Evolutionary conservation across 352 stramenopile genomes (phyloP), one percentile per base, ranked within the genome.

Genomic region (Phytopythium oedochilum): DNA sequence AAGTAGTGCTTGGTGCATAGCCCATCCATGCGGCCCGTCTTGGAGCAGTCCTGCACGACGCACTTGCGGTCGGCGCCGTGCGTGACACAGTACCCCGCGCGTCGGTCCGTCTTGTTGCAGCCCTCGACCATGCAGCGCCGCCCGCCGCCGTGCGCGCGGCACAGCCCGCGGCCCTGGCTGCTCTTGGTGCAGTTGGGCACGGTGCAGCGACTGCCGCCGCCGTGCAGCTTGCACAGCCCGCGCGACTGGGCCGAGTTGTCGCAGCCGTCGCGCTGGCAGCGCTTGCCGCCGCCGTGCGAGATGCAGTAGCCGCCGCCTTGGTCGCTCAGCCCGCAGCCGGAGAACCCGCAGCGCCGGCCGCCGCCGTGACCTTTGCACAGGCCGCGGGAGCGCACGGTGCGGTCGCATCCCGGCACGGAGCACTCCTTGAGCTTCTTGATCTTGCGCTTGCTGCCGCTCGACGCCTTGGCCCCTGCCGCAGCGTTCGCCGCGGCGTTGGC

Each of bases 1-100:
- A 89, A 92, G 66, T 89, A 92, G 68, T 92, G 82, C 64, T 92
- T 92, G 10, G 82, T 89, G 47, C 82, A 92, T 73, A 92, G 82
- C 50, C 70, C 76, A 60, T 92, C 79, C 55, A 92, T 92, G 49
- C 83, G 81, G 23, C 82, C 83, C 9, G 82, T 92, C 68, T 91
- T 91, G 22, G 76, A 87, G 61, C 85, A 95, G 64, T 91, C 84
- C 7, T 70, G 63, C 26, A 93, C 72, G 55, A 83, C 64, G 58
- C 85, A 94, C 56, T 90, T 91, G 56, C 87, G 86, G 63, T 91
- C 83, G 32, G 83, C 85, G 40, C 85, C 85, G 60, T 94, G 85
- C 1, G 83, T 89, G 28, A 91, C 79, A 35, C 82, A 92, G 64
- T 85, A 90, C 6, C 82, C 82, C 9, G 78, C 82, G 57, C 82